Evolutionary conservation across 257 asterid species (phyloP).

Genomic region (Solanum paucissectum): DNA sequence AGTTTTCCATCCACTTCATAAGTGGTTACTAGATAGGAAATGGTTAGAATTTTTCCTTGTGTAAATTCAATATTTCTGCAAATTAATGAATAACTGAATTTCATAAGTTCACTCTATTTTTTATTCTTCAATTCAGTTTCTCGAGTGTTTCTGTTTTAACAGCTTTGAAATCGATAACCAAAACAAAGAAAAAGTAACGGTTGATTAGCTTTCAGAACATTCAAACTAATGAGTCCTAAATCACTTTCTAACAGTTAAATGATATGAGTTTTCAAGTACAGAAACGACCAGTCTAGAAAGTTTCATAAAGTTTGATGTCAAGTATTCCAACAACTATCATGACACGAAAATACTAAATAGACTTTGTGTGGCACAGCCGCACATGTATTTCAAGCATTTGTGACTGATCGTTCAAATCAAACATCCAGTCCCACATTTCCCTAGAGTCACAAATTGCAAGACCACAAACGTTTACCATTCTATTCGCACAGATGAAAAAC

Average conservation of each 20-base stretch:
- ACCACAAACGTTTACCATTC: neutral
- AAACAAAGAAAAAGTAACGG: neutral
- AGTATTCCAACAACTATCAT: neutral
- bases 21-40: neutral
- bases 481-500: neutral
- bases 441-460: neutral
- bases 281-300: neutral
- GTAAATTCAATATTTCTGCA: neutral
- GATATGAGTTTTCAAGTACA: neutral
- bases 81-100: neutral
- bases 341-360: neutral
- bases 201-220: neutral
- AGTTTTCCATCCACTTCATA: neutral
- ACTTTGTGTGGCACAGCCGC: neutral
- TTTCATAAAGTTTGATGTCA: neutral
- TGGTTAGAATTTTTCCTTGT: neutral
- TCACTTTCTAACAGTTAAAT: neutral
- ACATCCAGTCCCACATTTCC: neutral
- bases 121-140: neutral
- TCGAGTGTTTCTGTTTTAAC: neutral
- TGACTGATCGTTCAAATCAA: neutral
- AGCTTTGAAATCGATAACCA: neutral
- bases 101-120: neutral
- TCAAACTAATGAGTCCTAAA: neutral
- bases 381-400: neutral